phyloP scores from a whole-genome alignment of 2,329 filamentous ascomycete species.

The Cladosporium sp. region DNA sequence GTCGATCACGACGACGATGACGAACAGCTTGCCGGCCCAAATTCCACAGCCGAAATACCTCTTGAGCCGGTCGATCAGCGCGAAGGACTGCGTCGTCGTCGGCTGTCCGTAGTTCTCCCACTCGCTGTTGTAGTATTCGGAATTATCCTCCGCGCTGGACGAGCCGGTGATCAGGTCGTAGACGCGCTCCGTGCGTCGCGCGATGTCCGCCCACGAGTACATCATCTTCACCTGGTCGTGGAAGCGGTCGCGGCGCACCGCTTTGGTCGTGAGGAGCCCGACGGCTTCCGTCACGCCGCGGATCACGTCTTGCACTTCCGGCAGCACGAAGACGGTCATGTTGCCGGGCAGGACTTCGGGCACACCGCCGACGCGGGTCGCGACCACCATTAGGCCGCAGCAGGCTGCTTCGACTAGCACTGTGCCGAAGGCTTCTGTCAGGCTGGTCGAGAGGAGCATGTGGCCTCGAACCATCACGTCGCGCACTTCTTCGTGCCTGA shows the following conservation, averaged over 20 bases:
- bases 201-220: slow-evolving; percentile 98
- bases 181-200: slow-evolving; percentile 86
- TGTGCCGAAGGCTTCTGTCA: slow-evolving; percentile 96
- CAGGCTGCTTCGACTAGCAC: slow-evolving; percentile 96
- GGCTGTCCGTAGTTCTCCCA: slow-evolving; percentile 54
- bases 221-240: slow-evolving; percentile 97
- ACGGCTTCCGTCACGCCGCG: slow-evolving; percentile 87
- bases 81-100: slow-evolving; percentile 63
- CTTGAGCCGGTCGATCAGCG: slow-evolving; percentile 90
- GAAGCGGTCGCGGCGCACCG: slow-evolving; percentile 83
- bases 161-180: slow-evolving; percentile 89
- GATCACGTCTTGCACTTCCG: slow-evolving; percentile 93
- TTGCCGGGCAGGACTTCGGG: slow-evolving; percentile 92
- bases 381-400: slow-evolving; percentile 94
- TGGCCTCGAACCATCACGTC: slow-evolving; percentile 97
- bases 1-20: slow-evolving; percentile 88
- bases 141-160: slow-evolving; percentile 60
- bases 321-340: slow-evolving; percentile 97
- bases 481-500: slow-evolving; percentile 93
- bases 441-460: slow-evolving; percentile 90
- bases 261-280: slow-evolving; percentile 73
- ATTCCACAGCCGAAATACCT: slow-evolving; percentile 97
- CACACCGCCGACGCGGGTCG: slow-evolving; percentile 93
- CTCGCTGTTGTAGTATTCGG: slow-evolving; percentile 82
- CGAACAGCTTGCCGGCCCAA: slow-evolving; percentile 97